Evolutionary conservation across 2,329 filamentous ascomycete species (phyloP).

Genomic region (Apiospora kogelbergensis): DNA sequence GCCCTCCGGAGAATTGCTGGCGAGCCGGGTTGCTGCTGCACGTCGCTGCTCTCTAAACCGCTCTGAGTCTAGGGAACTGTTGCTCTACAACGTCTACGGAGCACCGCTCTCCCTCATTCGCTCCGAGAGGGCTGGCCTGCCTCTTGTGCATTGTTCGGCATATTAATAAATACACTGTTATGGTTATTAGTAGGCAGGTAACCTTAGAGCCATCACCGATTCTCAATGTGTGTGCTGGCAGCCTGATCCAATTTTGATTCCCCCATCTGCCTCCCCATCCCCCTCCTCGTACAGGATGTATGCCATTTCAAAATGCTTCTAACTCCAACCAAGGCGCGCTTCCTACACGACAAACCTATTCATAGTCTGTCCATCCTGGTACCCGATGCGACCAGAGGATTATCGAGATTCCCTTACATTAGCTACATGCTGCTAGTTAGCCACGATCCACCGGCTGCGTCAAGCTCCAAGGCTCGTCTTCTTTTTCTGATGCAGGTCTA

Average conservation of each 20-base stretch:
- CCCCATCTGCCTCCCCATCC: background rate
- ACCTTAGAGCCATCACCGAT: background rate
- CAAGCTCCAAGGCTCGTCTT: background rate
- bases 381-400: background rate
- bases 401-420: constrained; percentile 3
- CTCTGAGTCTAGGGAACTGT: background rate
- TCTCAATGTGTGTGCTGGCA: background rate
- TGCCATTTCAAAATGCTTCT: background rate
- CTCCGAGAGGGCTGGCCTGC: background rate
- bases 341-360: background rate
- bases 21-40: background rate
- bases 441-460: background rate
- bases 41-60: background rate
- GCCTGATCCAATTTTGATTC: background rate
- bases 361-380: background rate
- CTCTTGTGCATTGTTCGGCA: background rate
- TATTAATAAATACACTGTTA: background rate
- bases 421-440: background rate
- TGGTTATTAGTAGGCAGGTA: background rate
- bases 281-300: too few species aligned
- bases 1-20: background rate
- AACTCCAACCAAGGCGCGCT: background rate
- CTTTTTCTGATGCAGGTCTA: constrained; percentile 10
- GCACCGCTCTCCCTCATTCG: background rate
- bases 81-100: background rate